These are phyloP conservation scores for Blakeslea trispora DNA, from an alignment of 371 early-diverging fungal species.

Conservation along the genomic window DNA sequence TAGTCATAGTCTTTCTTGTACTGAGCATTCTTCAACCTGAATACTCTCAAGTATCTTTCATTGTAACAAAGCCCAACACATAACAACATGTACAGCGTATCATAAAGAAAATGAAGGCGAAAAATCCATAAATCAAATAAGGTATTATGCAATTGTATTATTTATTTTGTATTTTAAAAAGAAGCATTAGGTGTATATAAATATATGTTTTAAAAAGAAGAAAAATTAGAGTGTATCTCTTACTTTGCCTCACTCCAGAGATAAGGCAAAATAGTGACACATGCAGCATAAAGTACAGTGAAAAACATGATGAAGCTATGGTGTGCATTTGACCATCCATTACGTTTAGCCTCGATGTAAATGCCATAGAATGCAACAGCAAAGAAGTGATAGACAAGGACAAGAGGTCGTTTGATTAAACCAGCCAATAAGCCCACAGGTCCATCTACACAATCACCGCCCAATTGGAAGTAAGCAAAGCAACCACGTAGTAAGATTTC, in stretches of 20 bases:
- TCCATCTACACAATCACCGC: constrained; percentile 74
- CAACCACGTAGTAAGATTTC: constrained; percentile 76
- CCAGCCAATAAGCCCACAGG: constrained; percentile 86
- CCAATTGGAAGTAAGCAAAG: constrained; percentile 82
- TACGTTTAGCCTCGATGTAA: constrained; percentile 39
- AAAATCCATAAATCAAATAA: no score
- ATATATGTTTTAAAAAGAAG: neutral
- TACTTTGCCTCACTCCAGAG: constrained; percentile 36
- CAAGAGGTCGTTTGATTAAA: constrained; percentile 60
- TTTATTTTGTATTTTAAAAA: no score
- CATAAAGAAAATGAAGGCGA: no score
- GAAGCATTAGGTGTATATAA: no score
- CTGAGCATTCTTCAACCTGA: no score
- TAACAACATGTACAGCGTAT: no score
- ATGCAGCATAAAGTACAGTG: constrained; percentile 56
- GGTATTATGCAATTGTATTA: no score
- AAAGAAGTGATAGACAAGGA: constrained; percentile 81
- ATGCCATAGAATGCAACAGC: constrained; percentile 78
- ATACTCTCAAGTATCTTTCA: no score
- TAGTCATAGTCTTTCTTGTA: no score
- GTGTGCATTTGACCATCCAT: constrained; percentile 41
- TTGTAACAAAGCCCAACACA: no score
- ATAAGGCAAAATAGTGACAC: constrained; percentile 56
- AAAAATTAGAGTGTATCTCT: constrained; percentile 4
- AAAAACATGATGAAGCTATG: constrained; percentile 44